phyloP scores from a whole-genome alignment of 192 early-diverging fungal species.

The Coemansia erecta region DNA sequence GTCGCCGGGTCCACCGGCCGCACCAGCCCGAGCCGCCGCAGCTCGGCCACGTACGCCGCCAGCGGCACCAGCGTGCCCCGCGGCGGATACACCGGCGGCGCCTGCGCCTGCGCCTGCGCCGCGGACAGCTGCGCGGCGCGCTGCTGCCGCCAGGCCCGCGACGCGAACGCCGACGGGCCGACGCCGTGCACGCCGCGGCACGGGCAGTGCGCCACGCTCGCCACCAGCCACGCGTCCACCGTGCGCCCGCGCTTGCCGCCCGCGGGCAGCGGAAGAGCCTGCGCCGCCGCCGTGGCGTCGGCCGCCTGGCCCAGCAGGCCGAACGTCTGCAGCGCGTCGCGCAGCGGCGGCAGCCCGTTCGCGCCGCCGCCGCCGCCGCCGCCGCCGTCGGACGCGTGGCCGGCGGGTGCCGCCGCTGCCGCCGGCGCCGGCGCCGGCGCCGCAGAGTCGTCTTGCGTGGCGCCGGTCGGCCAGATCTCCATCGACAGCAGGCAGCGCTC shows the following conservation, averaged over 20 bases:
- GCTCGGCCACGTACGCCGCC: conserved; percentile 29
- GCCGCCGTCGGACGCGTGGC: too few species aligned
- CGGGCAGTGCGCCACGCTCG: conserved; percentile 48
- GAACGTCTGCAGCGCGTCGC: background rate
- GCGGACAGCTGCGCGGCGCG: background rate
- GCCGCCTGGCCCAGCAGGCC: background rate
- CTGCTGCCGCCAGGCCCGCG: background rate
- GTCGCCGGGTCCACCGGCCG: conserved; percentile 33
- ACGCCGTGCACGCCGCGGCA: conserved; percentile 41
- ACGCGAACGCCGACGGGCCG: conserved; percentile 43
- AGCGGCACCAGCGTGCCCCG: conserved; percentile 33
- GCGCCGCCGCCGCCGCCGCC: background rate
- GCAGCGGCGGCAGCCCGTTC: background rate
- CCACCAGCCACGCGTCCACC: conserved; percentile 38
- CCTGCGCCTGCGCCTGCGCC: too few species aligned
- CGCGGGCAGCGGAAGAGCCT: too few species aligned
- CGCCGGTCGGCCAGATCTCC: conserved; percentile 45
- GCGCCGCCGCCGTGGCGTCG: background rate
- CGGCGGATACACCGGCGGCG: conserved; percentile 13
- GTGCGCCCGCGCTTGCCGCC: conserved; percentile 9
- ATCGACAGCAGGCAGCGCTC: conserved; percentile 45
- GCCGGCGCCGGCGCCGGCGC: too few species aligned
- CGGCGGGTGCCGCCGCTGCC: too few species aligned
- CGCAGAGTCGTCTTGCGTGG: too few species aligned
- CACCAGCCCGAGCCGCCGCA: conserved; percentile 37